A percentile compares a stretch with the other conserved stretches of the same genome.
These are phyloP conservation scores for Pseudozyma sp. DNA, from an alignment of 1,284 basidiomycete genomes.

Conservation along the genomic window DNA sequence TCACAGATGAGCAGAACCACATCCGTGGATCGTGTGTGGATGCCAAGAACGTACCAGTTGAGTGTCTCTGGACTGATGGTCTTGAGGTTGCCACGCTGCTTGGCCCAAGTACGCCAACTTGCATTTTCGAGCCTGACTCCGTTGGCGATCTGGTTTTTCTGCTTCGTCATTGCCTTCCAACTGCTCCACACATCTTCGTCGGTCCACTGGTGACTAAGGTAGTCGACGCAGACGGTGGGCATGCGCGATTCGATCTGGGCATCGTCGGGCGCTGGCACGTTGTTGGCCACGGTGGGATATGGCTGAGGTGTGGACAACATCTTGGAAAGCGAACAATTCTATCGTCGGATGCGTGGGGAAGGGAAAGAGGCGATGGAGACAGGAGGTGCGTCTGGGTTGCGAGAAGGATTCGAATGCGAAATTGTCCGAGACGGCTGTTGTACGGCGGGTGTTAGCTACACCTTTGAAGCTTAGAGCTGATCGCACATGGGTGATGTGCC, in stretches of 20 bases:
- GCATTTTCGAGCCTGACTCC: slow-evolving; percentile 96
- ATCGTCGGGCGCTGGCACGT: slow-evolving; percentile 65
- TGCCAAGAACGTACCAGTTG: slow-evolving; percentile 82
- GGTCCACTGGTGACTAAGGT: slow-evolving; percentile 89
- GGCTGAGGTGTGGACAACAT: slow-evolving; percentile 68
- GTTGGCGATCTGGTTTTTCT: slow-evolving; percentile 98
- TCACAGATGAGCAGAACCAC: too few species aligned
- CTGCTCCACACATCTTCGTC: slow-evolving; percentile 99
- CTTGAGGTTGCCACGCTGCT: slow-evolving; percentile 95
- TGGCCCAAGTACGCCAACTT: slow-evolving; percentile 98
- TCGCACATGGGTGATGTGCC: slow-evolving; percentile 22
- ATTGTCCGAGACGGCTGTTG: slow-evolving; percentile 15
- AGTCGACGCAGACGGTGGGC: slow-evolving; percentile 76
- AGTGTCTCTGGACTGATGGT: slow-evolving; percentile 96
- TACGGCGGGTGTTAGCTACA: slow-evolving; percentile 25
- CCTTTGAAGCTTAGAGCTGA: slow-evolving; percentile 21
- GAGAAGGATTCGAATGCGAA: slow-evolving; percentile 3
- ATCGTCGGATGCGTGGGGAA: not conserved
- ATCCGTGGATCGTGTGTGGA: not conserved
- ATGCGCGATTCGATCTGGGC: slow-evolving; percentile 64
- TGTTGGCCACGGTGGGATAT: slow-evolving; percentile 62
- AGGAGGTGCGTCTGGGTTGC: not conserved
- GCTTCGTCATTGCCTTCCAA: slow-evolving; percentile 97
- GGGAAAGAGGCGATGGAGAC: too few species aligned
- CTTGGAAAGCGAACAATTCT: slow-evolving; percentile 24